Evolutionary conservation across 1,284 basidiomycete species (phyloP), one percentile per base, ranked within the genome.

Genomic region (Pseudozyma tsukubaensis): DNA sequence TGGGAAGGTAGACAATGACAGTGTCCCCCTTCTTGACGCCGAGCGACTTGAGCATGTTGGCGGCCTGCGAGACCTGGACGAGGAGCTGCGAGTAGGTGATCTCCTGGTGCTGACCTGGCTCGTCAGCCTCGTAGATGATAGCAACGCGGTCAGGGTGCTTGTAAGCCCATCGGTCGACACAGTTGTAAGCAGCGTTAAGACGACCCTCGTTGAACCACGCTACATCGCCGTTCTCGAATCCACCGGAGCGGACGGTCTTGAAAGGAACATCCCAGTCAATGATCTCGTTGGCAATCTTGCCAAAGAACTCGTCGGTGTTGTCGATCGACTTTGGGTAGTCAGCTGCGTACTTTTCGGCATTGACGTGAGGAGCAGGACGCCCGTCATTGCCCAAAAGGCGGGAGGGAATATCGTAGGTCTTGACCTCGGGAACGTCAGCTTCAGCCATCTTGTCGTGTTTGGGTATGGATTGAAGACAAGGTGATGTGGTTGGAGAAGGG

Each of bases 41-140:
- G 82, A 93, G 90, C 3, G 87, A 87, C 85, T 92, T 94, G 86
- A 99, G 91, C 19, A 97, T 93, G 79, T 98, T 97, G 65, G 96
- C 96, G 63, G 97, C 86, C 64, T 89, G 88, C 87, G 90, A 96
- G 45, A 97, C 94, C 85, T 97, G 69, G 11, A 58, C 45, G 40
- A 98, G 89, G 65, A 99, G 92, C 85, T 97, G 90, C 45, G 64
- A 69, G 85, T 93, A 98, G 44, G 90, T 88, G 84, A 98, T 88
- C 66, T 91, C 88, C 69, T 89, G 85, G 60, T 93, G 92, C 71
- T 94, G 89, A 60, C 89, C 90, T 1, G 94, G 93, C 86, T 98
- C 96, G 81, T 99, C 97, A 4, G 94, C 95, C 86, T 99, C 96
- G 87, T 96, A 99, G 86, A 99, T 96, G 87, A 99, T 97, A 50